A percentile compares a stretch with the other conserved stretches of the same genome.
These are phyloP conservation scores for Solanum sparsipilum DNA, from an alignment of 257 asterid genomes.

Conservation along the genomic window DNA sequence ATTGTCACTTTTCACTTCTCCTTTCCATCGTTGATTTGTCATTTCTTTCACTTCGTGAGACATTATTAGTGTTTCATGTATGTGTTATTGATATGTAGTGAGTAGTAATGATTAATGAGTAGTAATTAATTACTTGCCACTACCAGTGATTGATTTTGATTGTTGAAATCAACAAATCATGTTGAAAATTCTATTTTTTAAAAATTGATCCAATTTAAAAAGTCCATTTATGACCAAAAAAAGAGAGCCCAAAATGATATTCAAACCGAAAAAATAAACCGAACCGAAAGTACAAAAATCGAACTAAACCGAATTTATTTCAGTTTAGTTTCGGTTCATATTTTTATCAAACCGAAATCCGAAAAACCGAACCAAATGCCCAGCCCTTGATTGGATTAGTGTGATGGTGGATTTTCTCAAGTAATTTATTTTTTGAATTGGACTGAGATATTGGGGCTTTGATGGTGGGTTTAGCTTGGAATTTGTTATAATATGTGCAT, in stretches of 20 bases:
- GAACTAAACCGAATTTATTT: background rate
- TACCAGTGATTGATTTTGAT: background rate
- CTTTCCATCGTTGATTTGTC: background rate
- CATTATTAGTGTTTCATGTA: background rate
- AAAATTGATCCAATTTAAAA: background rate
- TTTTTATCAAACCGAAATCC: background rate
- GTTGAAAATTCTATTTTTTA: background rate
- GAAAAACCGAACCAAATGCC: background rate
- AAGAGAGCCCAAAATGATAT: background rate
- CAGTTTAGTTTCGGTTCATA: background rate
- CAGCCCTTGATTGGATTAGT: background rate
- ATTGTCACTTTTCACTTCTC: background rate
- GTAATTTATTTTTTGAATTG: background rate
- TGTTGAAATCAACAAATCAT: background rate
- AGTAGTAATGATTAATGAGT: background rate
- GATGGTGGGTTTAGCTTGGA: background rate
- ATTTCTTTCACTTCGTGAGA: background rate
- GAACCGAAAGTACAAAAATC: background rate
- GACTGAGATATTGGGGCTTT: background rate
- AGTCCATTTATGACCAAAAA: background rate
- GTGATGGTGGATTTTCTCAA: background rate
- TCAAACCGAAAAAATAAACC: background rate
- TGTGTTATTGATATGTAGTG: background rate
- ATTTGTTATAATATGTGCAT: background rate
- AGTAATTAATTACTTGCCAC: background rate